Percentiles rank a stretch among this genome's conserved stretches.
Conservation (phyloP, 2,329 filamentous ascomycete genomes). For the Lecanosticta acicola region DNA sequence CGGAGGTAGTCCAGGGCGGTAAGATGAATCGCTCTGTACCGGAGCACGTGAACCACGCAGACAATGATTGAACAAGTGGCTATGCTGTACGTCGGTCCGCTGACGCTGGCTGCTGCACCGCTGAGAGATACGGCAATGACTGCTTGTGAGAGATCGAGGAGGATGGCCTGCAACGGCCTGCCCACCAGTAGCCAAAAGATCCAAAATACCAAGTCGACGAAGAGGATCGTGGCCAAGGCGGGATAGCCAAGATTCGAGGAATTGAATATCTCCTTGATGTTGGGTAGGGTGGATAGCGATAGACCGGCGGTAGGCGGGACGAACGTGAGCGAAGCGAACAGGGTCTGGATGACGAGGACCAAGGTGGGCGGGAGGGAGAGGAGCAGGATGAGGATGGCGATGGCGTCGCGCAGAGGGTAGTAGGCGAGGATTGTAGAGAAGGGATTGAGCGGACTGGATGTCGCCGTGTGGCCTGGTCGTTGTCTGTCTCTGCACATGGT, state of each 20-base stretch:
- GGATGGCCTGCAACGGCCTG: constrained; percentile 79
- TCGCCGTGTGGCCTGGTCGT: constrained; percentile 46
- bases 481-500: constrained; percentile 41
- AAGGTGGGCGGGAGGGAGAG: constrained; percentile 86
- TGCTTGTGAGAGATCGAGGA: constrained; percentile 84
- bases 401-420: constrained; percentile 87
- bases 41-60: constrained; percentile 44
- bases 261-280: constrained; percentile 86
- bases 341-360: constrained; percentile 80
- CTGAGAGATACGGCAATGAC: constrained; percentile 88
- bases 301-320: constrained; percentile 73
- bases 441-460: constrained; percentile 67
- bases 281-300: constrained; percentile 58
- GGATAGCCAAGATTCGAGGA: constrained; percentile 73
- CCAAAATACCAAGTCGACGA: constrained; percentile 78
- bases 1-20: constrained; percentile 35
- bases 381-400: constrained; percentile 92
- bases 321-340: constrained; percentile 90
- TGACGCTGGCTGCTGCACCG: constrained; percentile 65
- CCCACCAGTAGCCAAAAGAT: constrained; percentile 77
- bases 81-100: constrained; percentile 65
- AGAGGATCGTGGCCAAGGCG: constrained; percentile 75
- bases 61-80: constrained; percentile 67
- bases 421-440: constrained; percentile 82
- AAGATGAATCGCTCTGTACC: constrained; percentile 47